A percentile compares a stretch with the other conserved stretches of the same genome.
Evolutionary conservation across 768 basidiomycete species (phyloP).

Genomic region (Pisolithus tinctorius): DNA sequence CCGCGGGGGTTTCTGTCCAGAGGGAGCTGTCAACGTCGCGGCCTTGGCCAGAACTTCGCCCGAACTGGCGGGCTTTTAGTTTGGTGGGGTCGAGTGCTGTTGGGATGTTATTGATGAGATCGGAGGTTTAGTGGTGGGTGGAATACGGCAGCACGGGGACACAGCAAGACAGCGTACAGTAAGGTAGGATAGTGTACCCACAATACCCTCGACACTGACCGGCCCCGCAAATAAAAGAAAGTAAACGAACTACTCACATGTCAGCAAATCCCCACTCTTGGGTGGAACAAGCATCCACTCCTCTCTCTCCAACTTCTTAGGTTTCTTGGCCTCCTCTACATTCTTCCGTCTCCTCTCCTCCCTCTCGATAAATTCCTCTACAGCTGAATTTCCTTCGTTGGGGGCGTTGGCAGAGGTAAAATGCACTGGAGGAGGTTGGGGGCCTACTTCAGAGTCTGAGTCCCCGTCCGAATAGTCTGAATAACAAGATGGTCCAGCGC

Average conservation of each 20-base stretch:
- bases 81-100: constrained; percentile 87
- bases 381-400: constrained; percentile 50
- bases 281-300: constrained; percentile 99
- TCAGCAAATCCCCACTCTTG: constrained; percentile 57
- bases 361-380: constrained; percentile 75
- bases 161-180: neutral
- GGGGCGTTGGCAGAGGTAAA: constrained; percentile 15
- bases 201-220: neutral
- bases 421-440: constrained; percentile 54
- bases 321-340: constrained; percentile 73
- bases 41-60: constrained; percentile 42
- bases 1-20: constrained; percentile 97
- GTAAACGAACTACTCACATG: neutral
- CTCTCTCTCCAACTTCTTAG: constrained; percentile 75
- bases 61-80: constrained; percentile 74
- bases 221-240: neutral
- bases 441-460: constrained; percentile 79
- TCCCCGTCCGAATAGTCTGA: constrained; percentile 41
- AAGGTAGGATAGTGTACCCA: no score
- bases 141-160: no score
- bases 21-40: constrained; percentile 52
- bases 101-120: neutral
- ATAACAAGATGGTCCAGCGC: constrained; percentile 5
- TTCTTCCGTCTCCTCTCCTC: constrained; percentile 73
- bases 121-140: neutral